These are phyloP conservation scores for Rhododendron mucronatum DNA, from an alignment of 148 eudicot genomes.

Conservation along the genomic window DNA sequence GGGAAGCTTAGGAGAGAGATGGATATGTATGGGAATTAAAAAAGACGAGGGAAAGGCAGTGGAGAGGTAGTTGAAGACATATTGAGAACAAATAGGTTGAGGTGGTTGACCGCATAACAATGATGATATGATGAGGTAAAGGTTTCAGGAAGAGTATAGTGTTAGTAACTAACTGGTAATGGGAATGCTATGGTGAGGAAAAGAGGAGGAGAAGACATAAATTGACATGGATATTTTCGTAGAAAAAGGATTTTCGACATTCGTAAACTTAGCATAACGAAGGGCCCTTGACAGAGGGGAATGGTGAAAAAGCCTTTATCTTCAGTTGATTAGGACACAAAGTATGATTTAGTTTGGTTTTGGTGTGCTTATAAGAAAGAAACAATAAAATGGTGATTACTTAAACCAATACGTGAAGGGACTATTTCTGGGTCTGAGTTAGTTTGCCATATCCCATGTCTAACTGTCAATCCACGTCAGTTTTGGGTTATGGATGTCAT, in stretches of 20 bases:
- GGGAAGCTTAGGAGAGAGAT: background rate
- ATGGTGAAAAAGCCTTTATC: background rate
- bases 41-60: background rate
- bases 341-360: background rate
- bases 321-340: background rate
- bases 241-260: background rate
- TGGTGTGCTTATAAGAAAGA: background rate
- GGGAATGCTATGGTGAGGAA: background rate
- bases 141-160: background rate
- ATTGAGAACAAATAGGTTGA: background rate
- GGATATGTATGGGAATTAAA: background rate
- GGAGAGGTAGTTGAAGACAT: background rate
- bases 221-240: background rate
- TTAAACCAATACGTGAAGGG: background rate
- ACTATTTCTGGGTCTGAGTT: background rate
- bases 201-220: background rate
- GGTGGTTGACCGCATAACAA: background rate
- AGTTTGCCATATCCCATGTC: background rate
- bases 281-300: background rate
- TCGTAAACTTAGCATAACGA: background rate
- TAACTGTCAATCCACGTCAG: background rate
- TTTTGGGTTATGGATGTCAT: background rate
- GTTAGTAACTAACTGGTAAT: background rate
- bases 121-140: background rate
- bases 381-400: background rate